phyloP scores from a whole-genome alignment of 768 basidiomycete genomes.

The Pulveroboletus sp. region DNA sequence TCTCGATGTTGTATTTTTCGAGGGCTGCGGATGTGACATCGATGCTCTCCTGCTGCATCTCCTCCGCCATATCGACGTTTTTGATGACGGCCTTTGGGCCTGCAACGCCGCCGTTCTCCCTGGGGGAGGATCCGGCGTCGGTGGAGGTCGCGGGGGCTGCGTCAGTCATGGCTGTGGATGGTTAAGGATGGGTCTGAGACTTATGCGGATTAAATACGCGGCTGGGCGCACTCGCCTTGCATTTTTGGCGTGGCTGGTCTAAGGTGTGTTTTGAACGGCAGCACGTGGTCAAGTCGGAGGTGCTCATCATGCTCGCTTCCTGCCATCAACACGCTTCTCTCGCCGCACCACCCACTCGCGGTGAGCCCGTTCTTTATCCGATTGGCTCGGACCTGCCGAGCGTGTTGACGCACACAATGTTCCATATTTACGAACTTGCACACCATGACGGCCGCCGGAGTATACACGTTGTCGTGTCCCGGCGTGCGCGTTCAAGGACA shows the following conservation, averaged over 20 bases:
- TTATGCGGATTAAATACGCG: slow-evolving; percentile 26
- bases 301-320: slow-evolving; percentile 1
- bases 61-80: slow-evolving; percentile 94
- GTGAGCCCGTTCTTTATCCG: background rate
- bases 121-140: slow-evolving; percentile 46
- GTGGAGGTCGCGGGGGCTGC: slow-evolving; percentile 58
- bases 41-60: slow-evolving; percentile 93
- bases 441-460: no score
- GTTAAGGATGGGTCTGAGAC: slow-evolving; percentile 1
- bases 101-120: slow-evolving; percentile 33
- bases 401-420: slow-evolving; percentile 3
- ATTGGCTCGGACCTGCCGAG: background rate
- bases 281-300: slow-evolving; percentile 20
- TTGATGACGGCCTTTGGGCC: slow-evolving; percentile 88
- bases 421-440: background rate
- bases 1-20: slow-evolving; percentile 92
- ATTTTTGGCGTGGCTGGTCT: slow-evolving; percentile 19
- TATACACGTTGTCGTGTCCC: no score
- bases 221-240: slow-evolving; percentile 22
- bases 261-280: slow-evolving; percentile 18
- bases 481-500: no score
- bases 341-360: slow-evolving; percentile 2
- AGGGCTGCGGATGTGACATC: slow-evolving; percentile 83
- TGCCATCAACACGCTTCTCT: background rate
- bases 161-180: slow-evolving; percentile 43